Percentiles rank a stretch among this genome's conserved stretches.
Conservation (phyloP, 306 rosid genomes). For the Erythrophleum fordii region DNA sequence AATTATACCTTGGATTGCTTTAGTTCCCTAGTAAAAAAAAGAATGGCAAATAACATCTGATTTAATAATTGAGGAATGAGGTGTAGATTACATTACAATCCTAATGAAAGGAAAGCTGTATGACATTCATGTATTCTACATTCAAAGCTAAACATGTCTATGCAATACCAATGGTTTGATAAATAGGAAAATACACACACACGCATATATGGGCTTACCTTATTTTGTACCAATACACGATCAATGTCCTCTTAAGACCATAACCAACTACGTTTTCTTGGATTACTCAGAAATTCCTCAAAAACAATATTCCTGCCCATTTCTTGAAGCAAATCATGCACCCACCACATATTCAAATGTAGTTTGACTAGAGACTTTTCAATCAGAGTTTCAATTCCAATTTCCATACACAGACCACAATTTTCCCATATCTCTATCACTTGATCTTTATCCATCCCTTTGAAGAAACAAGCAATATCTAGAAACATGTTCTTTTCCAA, state of each 20-base stretch:
- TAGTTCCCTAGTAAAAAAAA: background rate
- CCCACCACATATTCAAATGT: background rate
- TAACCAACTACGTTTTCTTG: constrained; percentile 32
- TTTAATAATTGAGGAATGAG: too few relatives aligned
- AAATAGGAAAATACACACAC: background rate
- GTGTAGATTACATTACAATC: background rate
- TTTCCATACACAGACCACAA: constrained; percentile 7
- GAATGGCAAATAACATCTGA: background rate
- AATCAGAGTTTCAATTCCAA: constrained; percentile 21
- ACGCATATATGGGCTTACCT: background rate
- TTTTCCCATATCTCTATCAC: constrained; percentile 25
- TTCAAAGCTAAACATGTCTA: background rate
- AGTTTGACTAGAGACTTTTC: constrained; percentile 31
- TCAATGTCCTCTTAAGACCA: constrained; percentile 33
- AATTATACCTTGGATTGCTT: background rate
- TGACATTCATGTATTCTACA: background rate
- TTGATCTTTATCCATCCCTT: background rate
- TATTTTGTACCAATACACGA: constrained; percentile 8
- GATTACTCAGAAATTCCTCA: background rate
- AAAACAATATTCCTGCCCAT: constrained; percentile 31
- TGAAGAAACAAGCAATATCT: too few relatives aligned
- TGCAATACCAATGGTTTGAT: background rate
- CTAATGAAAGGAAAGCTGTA: background rate
- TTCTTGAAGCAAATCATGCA: constrained; percentile 42
- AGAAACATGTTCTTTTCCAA: constrained; percentile 31